These are phyloP conservation scores for Leptographium procerum DNA, from an alignment of 2,329 filamentous ascomycete species.

Conservation along the genomic window DNA sequence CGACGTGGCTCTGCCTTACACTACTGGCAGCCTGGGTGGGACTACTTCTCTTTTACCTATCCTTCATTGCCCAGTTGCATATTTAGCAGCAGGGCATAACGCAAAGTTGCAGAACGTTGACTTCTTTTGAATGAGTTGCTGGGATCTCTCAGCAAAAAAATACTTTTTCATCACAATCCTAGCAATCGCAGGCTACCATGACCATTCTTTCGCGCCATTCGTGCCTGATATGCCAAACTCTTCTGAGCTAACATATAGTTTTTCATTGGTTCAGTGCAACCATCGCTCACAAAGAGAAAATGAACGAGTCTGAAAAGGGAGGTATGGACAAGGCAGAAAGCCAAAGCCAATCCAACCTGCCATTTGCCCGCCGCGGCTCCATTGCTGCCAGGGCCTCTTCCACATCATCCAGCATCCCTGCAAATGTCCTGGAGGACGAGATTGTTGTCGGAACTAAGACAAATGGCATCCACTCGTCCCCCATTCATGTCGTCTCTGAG, in stretches of 20 bases:
- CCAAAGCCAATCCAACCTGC: slow-evolving; percentile 24
- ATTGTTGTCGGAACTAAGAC: slow-evolving; percentile 38
- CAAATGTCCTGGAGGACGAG: slow-evolving; percentile 35
- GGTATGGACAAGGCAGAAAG: not conserved
- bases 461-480: slow-evolving; percentile 27
- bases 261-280: not conserved
- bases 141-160: not conserved
- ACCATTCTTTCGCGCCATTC: not conserved
- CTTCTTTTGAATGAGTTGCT: not conserved
- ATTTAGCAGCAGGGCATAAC: not conserved
- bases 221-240: not conserved
- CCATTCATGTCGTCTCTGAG: slow-evolving; percentile 21
- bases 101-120: not conserved
- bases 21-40: slow-evolving; percentile 9
- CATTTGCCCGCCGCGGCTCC: slow-evolving; percentile 18
- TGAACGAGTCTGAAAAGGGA: slow-evolving; percentile 2
- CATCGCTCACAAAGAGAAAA: slow-evolving; percentile 1
- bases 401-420: slow-evolving; percentile 21
- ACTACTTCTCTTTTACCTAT: not conserved
- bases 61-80: not conserved
- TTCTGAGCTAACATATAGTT: not conserved
- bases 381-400: slow-evolving; percentile 16
- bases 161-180: not conserved
- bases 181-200: not conserved
- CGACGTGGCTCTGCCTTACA: not conserved